Evolutionary conservation across 495 filamentous ascomycete species (phyloP).

Genomic region (Hypoxylon fragiforme): DNA sequence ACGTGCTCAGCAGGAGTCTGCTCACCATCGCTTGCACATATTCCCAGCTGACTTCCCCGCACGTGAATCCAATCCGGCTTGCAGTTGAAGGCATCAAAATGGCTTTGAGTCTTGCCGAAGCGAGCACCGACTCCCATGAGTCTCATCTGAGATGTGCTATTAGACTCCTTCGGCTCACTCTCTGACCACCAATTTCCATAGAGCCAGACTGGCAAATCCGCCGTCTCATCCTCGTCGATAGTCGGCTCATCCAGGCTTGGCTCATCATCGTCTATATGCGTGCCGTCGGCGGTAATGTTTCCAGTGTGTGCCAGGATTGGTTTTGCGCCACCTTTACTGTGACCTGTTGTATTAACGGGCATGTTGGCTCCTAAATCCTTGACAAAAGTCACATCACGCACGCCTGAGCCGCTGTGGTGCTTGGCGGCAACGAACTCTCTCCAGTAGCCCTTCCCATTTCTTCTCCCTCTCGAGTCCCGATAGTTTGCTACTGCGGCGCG

Average conservation of each 20-base stretch:
- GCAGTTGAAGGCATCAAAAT: conserved; percentile 9
- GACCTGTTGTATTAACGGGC: conserved; percentile 5
- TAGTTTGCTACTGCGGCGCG: conserved; percentile 15
- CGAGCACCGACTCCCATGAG: conserved; percentile 14
- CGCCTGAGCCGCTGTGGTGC: conserved; percentile 5
- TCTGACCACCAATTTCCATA: conserved; percentile 21
- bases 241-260: conserved; percentile 1
- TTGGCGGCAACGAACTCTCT: conserved; percentile 17
- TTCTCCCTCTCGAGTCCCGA: neutral
- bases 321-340: neutral
- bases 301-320: conserved; percentile 9
- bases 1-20: neutral
- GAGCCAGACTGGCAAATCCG: conserved; percentile 18
- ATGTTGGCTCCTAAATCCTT: conserved; percentile 16
- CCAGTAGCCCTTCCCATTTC: conserved; percentile 15
- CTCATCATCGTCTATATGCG: conserved; percentile 4
- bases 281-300: conserved; percentile 9
- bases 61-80: conserved; percentile 4
- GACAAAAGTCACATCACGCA: conserved; percentile 13
- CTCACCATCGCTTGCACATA: conserved; percentile 9
- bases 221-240: conserved; percentile 5
- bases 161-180: neutral
- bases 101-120: conserved; percentile 14
- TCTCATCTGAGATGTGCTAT: conserved; percentile 6
- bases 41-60: conserved; percentile 6